Evolutionary conservation across 1,284 basidiomycete species (phyloP), one percentile per base, ranked within the genome.

Genomic region (Ustilago nuda): DNA sequence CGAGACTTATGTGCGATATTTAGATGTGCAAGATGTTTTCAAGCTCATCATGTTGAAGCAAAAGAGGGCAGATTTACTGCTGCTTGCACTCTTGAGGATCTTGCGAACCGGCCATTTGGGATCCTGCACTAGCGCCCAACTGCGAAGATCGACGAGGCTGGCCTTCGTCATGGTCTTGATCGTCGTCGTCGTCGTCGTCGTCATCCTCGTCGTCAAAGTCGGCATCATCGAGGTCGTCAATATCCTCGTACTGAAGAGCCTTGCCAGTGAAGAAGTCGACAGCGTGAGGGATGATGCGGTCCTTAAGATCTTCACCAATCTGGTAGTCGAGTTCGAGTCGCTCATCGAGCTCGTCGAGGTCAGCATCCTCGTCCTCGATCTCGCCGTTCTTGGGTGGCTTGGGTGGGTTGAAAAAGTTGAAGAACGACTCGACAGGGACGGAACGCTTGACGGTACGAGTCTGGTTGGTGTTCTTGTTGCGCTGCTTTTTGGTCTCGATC

Each of bases 401-500:
- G 48, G 83, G 84, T 41, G 83, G 84, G 52, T 82, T 76, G 77
- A 85, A 85, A 61, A 85, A 85, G 83, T 85, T 85, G 80, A 85
- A 85, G 81, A 85, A 85, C 23, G 81, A 83, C 57, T 85, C 84
- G 64, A 81, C 81, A 27, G 84, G 84, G 11, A 85, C 84, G 32
- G 83, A 79, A 35, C 84, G 78, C 79, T 85, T 85, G 65, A 85
- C 83, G 41, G 83, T 85, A 36, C 84, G 78, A 17, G 83, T 85
- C 79, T 85, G 83, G 82, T 85, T 85, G 53, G 84, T 85, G 81
- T 85, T 85, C 80, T 98, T 99, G 89, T 98, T 98, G 82, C 95
- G 89, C 88, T 98, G 96, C 89, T 98, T 98, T 91, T 98, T 98
- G 87, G 98, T 95, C 89, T 98, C 96, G 82, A 94, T 92, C 88